Conservation (phyloP, 2,329 filamentous ascomycete genomes). For the Aspergillus ustus region DNA sequence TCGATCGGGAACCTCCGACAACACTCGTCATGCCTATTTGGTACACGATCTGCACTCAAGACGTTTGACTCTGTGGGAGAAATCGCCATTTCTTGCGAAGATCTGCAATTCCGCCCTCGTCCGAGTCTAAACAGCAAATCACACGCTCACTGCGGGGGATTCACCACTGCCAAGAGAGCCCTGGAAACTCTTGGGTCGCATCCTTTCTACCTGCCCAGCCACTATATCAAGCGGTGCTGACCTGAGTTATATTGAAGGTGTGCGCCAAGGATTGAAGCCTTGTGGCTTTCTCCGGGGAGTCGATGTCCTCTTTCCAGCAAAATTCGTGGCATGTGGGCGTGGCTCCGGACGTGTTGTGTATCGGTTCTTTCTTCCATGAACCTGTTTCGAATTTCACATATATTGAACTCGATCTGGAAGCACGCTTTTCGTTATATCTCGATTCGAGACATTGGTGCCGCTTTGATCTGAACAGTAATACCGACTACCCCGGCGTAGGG, state of each 20-base stretch:
- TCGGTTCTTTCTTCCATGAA: too few species aligned
- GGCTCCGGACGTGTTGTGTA: too few species aligned
- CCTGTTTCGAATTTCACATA: too few species aligned
- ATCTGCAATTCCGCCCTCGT: slow-evolving; percentile 5
- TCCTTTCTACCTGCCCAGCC: slow-evolving; percentile 5
- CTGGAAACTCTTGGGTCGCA: slow-evolving; percentile 18
- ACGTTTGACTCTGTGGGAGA: background rate
- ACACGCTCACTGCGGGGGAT: slow-evolving; percentile 4
- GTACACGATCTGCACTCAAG: background rate
- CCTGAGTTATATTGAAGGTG: background rate
- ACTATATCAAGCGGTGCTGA: background rate
- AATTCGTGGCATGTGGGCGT: too few species aligned
- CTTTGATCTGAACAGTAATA: background rate
- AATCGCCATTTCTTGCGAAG: background rate
- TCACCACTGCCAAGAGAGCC: background rate
- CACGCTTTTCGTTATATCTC: too few species aligned
- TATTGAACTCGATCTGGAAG: too few species aligned
- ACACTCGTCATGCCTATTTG: background rate
- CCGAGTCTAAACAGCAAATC: slow-evolving; percentile 4
- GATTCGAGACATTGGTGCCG: background rate
- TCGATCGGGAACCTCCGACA: background rate
- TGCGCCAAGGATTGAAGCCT: slow-evolving; percentile 3
- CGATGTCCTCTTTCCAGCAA: too few species aligned
- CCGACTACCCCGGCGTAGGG: background rate
- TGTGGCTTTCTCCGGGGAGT: slow-evolving; percentile 5